These are phyloP conservation scores for Diatrype stigma DNA, from an alignment of 2,329 filamentous ascomycete genomes.

Conservation along the genomic window DNA sequence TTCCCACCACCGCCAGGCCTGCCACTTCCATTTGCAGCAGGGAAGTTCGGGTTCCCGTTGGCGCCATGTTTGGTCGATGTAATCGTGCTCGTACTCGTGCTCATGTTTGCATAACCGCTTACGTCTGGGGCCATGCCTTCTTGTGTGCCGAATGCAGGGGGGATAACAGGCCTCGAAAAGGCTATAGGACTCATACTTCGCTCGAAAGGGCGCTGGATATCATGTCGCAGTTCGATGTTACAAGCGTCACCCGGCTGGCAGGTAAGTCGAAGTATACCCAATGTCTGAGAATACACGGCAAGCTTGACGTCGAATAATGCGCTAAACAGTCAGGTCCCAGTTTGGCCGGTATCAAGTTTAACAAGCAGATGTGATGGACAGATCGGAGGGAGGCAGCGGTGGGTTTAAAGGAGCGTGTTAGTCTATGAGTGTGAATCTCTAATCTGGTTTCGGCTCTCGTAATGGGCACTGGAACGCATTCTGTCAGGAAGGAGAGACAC, in stretches of 20 bases:
- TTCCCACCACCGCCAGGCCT: conserved; percentile 17
- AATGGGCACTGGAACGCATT: background rate
- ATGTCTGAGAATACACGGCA: background rate
- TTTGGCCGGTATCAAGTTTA: background rate
- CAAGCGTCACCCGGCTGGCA: background rate
- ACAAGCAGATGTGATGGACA: background rate
- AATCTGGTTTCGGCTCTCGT: background rate
- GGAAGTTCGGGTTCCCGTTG: background rate
- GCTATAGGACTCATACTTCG: conserved; percentile 22
- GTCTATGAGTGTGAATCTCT: background rate
- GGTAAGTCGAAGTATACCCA: background rate
- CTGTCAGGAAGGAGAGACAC: background rate
- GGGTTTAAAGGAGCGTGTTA: too few relatives aligned
- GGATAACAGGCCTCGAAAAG: conserved; percentile 10
- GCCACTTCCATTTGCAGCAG: conserved; percentile 24
- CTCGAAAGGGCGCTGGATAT: conserved; percentile 1
- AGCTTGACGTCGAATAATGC: background rate
- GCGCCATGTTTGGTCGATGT: background rate
- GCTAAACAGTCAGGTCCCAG: background rate
- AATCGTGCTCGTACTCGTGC: conserved; percentile 3
- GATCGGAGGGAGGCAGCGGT: too few relatives aligned
- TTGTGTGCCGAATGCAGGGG: conserved; percentile 6
- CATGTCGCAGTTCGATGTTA: conserved; percentile 2
- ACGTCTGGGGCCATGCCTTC: conserved; percentile 13
- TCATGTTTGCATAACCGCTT: conserved; percentile 5